phyloP scores from a whole-genome alignment of 2,329 filamentous ascomycete genomes.

The Teratosphaeria pseudoeucalypti region DNA sequence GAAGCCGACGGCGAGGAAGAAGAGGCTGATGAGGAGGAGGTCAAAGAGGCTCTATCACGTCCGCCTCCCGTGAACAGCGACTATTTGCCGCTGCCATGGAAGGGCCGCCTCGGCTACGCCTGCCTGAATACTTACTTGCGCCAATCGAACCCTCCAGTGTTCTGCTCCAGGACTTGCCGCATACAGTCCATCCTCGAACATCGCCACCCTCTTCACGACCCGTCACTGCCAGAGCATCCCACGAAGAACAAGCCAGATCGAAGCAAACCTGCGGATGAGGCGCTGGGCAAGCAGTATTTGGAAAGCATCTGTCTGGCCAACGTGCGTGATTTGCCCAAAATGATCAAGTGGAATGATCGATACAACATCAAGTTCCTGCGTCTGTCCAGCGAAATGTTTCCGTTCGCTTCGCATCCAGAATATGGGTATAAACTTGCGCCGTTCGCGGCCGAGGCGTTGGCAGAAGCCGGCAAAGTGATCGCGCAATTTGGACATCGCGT shows the following conservation, averaged over 20 bases:
- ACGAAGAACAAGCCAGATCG: slow-evolving; percentile 82
- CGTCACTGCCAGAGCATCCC: slow-evolving; percentile 64
- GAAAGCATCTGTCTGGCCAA: slow-evolving; percentile 72
- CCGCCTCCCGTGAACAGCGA: slow-evolving; percentile 73
- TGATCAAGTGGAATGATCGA: slow-evolving; percentile 83
- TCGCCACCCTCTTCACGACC: slow-evolving; percentile 67
- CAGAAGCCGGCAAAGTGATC: slow-evolving; percentile 65
- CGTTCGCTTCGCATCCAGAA: slow-evolving; percentile 79
- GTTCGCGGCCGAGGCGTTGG: slow-evolving; percentile 69
- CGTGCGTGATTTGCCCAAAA: slow-evolving; percentile 70
- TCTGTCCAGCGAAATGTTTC: slow-evolving; percentile 92
- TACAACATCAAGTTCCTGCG: slow-evolving; percentile 90
- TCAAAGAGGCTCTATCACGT: slow-evolving; percentile 49
- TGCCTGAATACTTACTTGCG: slow-evolving; percentile 90
- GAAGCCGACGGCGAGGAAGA: slow-evolving; percentile 43
- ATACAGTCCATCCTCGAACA: slow-evolving; percentile 86
- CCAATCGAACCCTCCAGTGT: slow-evolving; percentile 69
- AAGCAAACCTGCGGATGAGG: slow-evolving; percentile 53
- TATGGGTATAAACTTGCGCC: slow-evolving; percentile 77
- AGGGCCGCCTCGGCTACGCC: slow-evolving; percentile 79
- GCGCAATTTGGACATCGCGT: slow-evolving; percentile 72
- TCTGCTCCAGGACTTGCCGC: slow-evolving; percentile 82
- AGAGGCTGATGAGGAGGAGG: slow-evolving; percentile 45
- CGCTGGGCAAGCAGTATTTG: slow-evolving; percentile 61
- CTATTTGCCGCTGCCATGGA: slow-evolving; percentile 80